Base-by-base conservation (phyloP, 1,139 yeast genomes). In the Kazachstania sp. region DNA sequence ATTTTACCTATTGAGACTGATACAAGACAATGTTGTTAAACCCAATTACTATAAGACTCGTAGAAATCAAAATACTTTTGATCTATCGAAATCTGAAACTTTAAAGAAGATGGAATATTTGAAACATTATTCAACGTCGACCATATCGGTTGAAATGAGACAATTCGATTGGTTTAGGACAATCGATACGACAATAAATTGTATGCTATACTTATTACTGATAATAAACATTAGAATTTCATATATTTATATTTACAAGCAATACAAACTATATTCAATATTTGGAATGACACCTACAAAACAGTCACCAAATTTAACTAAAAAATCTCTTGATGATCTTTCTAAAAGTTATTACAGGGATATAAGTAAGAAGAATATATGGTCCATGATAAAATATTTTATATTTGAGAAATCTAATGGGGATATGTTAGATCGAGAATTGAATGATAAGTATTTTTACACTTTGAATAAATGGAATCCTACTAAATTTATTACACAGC, bases 391-490 rank as follows among this genome's bases (percentile, higher is more conserved):
- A 8, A 54, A 52, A 29, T 47, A 44, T 36, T 46, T 52, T 11
- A 19, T 59, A 19, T 20, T 51, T 54, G 23, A 45, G 23, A 39
- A 43, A 41, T 26, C 30, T 16, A 28, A 29, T 11, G 29, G 41
- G 7, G 37, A 29, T 9, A 16, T 15, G 28, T 16, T 18, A 26
- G 41, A 31, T 15, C 5, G 23, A 9, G 46, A 41, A 15, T 23
- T 37, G 54, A 41, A 49, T 44, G 70, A 51, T 20, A 50, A 52
- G 11, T 56, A 54, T 15, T 67, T 63, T 16, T 83, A 83, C 78
- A 76, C 76, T 46, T 60, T 83, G 44, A 69, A 66, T 36, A 74
- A 78, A 45, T 81, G 87, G 87, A 66, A 69, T 34, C 86, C 86
- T 0, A 71, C 81, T 0, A 68, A 70, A 48, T 78, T 79, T 56